A percentile compares a stretch with the other conserved stretches of the same genome.
Conservation (phyloP, 257 asterid genomes). For the Salvia miltiorrhiza region DNA sequence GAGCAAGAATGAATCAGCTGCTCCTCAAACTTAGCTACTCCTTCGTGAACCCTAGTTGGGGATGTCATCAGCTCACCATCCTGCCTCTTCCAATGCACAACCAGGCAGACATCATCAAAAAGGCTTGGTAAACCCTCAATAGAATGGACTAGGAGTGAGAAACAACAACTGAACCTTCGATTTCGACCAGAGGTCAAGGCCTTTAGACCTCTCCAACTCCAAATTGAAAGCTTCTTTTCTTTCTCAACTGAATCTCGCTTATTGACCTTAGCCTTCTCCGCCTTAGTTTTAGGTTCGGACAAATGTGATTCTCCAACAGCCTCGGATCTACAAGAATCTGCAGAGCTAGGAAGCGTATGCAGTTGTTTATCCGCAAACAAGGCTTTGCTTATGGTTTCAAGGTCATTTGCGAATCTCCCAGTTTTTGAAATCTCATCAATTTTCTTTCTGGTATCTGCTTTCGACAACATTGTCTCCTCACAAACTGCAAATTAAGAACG, state of each 20-base stretch:
- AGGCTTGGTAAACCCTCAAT: slow-evolving; percentile 65
- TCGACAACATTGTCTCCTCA: slow-evolving; percentile 45
- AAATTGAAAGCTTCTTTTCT: slow-evolving; percentile 68
- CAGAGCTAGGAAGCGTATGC: slow-evolving; percentile 48
- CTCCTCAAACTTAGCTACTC: slow-evolving; percentile 73
- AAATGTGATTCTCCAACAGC: slow-evolving; percentile 49
- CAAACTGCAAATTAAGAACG: slow-evolving; percentile 19
- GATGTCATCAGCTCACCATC: slow-evolving; percentile 65
- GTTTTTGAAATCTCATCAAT: slow-evolving; percentile 48
- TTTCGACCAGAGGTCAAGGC: slow-evolving; percentile 57
- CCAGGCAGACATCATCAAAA: slow-evolving; percentile 59
- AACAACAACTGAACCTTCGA: slow-evolving; percentile 63
- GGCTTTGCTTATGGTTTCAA: slow-evolving; percentile 64
- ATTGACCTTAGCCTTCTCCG: slow-evolving; percentile 31
- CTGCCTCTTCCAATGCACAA: slow-evolving; percentile 81
- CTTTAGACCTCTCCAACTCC: slow-evolving; percentile 93
- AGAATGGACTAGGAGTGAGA: slow-evolving; percentile 75
- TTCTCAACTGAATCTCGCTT: slow-evolving; percentile 46
- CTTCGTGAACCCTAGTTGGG: slow-evolving; percentile 53
- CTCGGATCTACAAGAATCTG: slow-evolving; percentile 64
- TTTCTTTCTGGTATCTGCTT: slow-evolving; percentile 53
- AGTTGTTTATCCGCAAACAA: slow-evolving; percentile 44
- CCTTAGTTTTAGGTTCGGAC: slow-evolving; percentile 46
- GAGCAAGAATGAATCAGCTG: slow-evolving; percentile 62
- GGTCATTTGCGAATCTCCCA: slow-evolving; percentile 61